Percentiles rank a stretch among this genome's conserved stretches.
Conservation (phyloP, 352 stramenopile genomes). For the Phytophthora fragariaefolia region DNA sequence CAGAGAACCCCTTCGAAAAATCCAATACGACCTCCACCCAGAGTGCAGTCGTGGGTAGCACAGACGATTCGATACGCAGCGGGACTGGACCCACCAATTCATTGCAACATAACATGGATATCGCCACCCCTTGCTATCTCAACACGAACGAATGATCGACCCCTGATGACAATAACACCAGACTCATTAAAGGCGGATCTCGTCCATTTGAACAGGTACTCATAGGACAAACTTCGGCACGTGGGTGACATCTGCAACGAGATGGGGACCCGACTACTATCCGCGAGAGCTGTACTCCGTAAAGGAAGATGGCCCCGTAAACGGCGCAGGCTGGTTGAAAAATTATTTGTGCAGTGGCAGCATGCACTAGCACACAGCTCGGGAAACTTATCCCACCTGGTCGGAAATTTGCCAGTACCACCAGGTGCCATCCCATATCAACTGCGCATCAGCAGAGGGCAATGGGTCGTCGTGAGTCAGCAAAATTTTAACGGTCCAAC, state of each 20-base stretch:
- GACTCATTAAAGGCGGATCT: neutral
- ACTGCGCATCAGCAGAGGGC: neutral
- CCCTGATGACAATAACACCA: neutral
- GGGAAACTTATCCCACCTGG: too few relatives aligned
- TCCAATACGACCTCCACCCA: neutral
- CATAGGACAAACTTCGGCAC: neutral
- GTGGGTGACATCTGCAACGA: neutral
- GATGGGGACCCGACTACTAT: neutral
- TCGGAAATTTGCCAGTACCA: neutral
- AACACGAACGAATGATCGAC: neutral
- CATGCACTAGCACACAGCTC: too few relatives aligned
- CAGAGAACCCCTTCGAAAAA: neutral
- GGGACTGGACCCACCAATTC: neutral
- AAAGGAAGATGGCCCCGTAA: neutral
- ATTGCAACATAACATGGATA: neutral
- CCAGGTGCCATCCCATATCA: neutral
- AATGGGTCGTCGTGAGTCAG: slow-evolving; percentile 5
- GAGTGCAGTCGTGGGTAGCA: neutral
- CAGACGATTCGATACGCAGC: neutral
- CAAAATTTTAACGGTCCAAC: neutral
- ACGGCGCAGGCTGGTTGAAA: neutral
- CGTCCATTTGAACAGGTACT: neutral
- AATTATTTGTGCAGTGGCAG: neutral
- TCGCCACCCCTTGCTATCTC: neutral
- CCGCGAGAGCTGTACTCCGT: too few relatives aligned